A percentile compares a stretch with the other conserved stretches of the same genome.
phyloP scores from a whole-genome alignment of 2,329 filamentous ascomycete genomes.

The Calonectria multiphialidica region DNA sequence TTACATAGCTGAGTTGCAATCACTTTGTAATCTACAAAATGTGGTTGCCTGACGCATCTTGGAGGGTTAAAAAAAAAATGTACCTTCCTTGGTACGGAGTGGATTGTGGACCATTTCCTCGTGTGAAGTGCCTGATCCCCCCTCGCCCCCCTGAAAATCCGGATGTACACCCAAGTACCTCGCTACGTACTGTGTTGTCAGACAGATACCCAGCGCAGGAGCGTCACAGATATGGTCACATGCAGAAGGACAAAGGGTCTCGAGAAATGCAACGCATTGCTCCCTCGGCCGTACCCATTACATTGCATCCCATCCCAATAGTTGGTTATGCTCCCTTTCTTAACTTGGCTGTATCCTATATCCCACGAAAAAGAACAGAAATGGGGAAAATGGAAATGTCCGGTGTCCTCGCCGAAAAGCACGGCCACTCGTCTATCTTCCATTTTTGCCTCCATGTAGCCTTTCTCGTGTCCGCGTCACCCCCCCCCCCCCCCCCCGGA shows the following conservation, averaged over 20 bases:
- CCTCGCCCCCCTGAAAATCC: background rate
- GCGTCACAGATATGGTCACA: constrained; percentile 20
- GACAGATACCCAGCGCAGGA: constrained; percentile 29
- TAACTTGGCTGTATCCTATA: background rate
- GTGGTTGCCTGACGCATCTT: background rate
- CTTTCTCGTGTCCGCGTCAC: constrained; percentile 25
- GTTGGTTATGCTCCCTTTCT: background rate
- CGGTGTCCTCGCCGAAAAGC: constrained; percentile 17
- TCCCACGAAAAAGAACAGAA: background rate
- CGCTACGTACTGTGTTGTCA: background rate
- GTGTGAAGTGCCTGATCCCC: background rate
- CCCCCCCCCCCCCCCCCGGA: background rate
- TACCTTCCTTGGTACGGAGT: background rate
- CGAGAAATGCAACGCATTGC: background rate
- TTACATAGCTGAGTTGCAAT: background rate
- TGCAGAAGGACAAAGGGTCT: background rate
- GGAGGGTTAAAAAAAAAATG: background rate
- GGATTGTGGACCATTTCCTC: background rate
- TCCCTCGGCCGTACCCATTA: background rate
- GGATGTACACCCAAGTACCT: background rate
- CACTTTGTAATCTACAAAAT: background rate
- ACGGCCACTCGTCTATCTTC: background rate
- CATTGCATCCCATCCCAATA: background rate
- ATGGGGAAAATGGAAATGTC: background rate
- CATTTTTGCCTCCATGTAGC: constrained; percentile 2